These are phyloP conservation scores for Cyclotella baltica DNA, from an alignment of 108 stramenopile species.

Conservation along the genomic window DNA sequence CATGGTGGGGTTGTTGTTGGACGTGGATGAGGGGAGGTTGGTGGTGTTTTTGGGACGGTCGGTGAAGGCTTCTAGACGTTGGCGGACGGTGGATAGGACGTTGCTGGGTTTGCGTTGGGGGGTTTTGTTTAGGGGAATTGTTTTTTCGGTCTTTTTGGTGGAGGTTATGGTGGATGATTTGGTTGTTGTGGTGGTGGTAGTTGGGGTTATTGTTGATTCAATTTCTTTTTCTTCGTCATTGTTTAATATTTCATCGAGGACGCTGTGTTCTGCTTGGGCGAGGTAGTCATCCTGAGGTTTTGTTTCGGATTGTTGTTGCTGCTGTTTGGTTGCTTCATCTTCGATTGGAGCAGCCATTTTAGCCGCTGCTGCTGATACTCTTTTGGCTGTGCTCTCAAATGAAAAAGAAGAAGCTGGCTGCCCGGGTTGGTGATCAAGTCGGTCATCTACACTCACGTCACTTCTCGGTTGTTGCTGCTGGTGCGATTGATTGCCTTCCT, in stretches of 20 bases:
- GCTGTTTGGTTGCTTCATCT: not conserved
- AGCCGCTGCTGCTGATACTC: not conserved
- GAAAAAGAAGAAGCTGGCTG: not conserved
- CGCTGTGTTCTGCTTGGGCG: not conserved
- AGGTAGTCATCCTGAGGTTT: not conserved
- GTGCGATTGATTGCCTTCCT: too few relatives aligned
- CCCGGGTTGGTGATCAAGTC: too few relatives aligned
- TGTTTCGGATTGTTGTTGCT: not conserved
- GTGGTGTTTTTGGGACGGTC: constrained; percentile 9
- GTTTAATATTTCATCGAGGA: not conserved
- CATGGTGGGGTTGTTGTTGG: constrained; percentile 21
- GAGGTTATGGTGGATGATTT: too few relatives aligned
- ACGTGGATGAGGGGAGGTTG: not conserved
- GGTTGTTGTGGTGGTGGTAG: not conserved
- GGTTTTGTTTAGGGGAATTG: not conserved
- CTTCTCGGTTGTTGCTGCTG: too few relatives aligned
- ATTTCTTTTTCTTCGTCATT: not conserved
- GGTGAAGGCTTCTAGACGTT: constrained; percentile 62
- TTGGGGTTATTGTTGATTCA: too few relatives aligned
- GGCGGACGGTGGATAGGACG: constrained; percentile 77
- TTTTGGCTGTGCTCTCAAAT: constrained; percentile 4
- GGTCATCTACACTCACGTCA: too few relatives aligned
- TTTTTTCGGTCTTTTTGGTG: too few relatives aligned
- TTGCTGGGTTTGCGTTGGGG: constrained; percentile 56
- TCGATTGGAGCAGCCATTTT: constrained; percentile 7